Evolutionary conservation across 2,329 filamentous ascomycete genomes (phyloP).

Genomic region (Cadophora sp.): DNA sequence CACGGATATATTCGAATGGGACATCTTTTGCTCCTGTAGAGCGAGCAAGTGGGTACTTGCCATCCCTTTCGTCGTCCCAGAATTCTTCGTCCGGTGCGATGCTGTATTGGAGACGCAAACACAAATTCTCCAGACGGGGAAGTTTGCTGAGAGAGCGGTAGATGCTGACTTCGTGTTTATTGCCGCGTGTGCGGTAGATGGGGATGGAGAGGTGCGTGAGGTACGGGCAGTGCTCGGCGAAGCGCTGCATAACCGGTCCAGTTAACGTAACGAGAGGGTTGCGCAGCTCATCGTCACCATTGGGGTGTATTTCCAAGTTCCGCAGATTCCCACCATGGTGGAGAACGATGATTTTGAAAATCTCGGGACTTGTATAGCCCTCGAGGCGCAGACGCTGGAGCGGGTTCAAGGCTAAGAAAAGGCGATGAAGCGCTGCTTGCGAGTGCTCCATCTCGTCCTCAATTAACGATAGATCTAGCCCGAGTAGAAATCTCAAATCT

Average conservation of each 20-base stretch:
- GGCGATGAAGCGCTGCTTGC: not conserved
- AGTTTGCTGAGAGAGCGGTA: not conserved
- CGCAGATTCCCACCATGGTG: not conserved
- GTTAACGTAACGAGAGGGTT: not conserved
- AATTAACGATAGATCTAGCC: not conserved
- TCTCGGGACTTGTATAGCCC: slow-evolving; percentile 3
- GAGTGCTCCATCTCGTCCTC: not conserved
- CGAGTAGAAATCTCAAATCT: not conserved
- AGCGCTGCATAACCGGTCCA: not conserved
- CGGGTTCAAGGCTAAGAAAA: not conserved
- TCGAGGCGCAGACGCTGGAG: not conserved
- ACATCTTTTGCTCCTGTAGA: not conserved
- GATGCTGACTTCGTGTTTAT: not conserved
- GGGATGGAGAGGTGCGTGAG: slow-evolving; percentile 1
- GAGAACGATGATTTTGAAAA: not conserved
- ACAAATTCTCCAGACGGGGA: not conserved
- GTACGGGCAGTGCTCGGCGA: not conserved
- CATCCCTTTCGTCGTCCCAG: not conserved
- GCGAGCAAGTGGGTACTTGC: not conserved
- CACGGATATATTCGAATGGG: not conserved
- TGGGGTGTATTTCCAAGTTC: not conserved
- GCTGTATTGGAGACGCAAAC: not conserved
- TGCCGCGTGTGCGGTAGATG: not conserved
- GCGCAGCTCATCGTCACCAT: not conserved
- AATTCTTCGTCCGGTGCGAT: slow-evolving; percentile 1